These are phyloP conservation scores for Kwoniella dendrophila DNA, from an alignment of 768 basidiomycete genomes.

Conservation along the genomic window DNA sequence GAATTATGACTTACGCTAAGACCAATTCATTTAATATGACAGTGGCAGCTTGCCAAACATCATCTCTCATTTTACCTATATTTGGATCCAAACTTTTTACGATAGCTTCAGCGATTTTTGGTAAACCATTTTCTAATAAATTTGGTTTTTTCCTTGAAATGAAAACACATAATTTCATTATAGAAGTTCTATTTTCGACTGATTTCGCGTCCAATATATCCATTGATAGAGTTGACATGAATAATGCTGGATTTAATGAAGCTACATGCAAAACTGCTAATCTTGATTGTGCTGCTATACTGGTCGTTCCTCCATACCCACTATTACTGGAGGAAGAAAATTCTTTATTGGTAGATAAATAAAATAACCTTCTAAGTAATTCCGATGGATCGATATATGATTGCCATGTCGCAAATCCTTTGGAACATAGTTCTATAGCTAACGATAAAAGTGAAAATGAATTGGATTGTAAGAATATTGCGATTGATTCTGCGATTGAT, in stretches of 20 bases:
- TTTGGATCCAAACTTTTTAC: slow-evolving; percentile 96
- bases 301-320: slow-evolving; percentile 59
- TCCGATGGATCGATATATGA: slow-evolving; percentile 88
- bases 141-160: slow-evolving; percentile 91
- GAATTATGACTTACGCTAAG: slow-evolving; percentile 79
- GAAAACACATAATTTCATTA: slow-evolving; percentile 91
- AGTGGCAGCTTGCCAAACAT: slow-evolving; percentile 85
- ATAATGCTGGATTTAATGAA: slow-evolving; percentile 75
- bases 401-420: slow-evolving; percentile 93
- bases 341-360: slow-evolving; percentile 65
- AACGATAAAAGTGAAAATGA: slow-evolving; percentile 67
- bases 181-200: slow-evolving; percentile 72
- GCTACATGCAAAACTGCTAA: slow-evolving; percentile 83
- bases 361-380: slow-evolving; percentile 80
- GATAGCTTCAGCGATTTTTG: slow-evolving; percentile 87
- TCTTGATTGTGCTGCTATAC: slow-evolving; percentile 76
- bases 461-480: slow-evolving; percentile 70
- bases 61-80: slow-evolving; percentile 69
- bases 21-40: slow-evolving; percentile 95
- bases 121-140: slow-evolving; percentile 78
- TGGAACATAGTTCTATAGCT: slow-evolving; percentile 84
- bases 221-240: slow-evolving; percentile 89
- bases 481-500: slow-evolving; percentile 81
- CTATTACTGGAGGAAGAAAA: slow-evolving; percentile 12
- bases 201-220: slow-evolving; percentile 76